Evolutionary conservation across 768 basidiomycete species (phyloP).

Genomic region (Russula compacta): DNA sequence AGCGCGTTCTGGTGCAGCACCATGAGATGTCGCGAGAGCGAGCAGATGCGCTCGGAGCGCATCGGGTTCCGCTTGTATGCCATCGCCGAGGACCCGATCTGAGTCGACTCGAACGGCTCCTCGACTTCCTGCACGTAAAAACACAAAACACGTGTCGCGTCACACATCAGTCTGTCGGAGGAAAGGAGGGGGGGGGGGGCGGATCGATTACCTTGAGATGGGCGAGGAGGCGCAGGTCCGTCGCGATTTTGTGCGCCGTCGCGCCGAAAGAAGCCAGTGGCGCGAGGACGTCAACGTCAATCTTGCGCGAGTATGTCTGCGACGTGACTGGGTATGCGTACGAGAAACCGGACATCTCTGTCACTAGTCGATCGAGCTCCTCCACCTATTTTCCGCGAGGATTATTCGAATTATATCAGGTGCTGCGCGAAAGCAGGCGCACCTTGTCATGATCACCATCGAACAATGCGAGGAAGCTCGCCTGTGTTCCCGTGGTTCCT

Average conservation of each 20-base stretch:
- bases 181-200: not conserved
- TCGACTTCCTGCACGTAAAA: slow-evolving; percentile 67
- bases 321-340: slow-evolving; percentile 98
- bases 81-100: slow-evolving; percentile 97
- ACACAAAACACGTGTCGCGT: not conserved
- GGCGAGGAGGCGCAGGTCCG: slow-evolving; percentile 88
- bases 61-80: slow-evolving; percentile 99
- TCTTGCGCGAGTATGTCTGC: slow-evolving; percentile 97
- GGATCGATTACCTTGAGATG: slow-evolving; percentile 66
- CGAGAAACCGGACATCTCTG: slow-evolving; percentile 82
- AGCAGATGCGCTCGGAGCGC: slow-evolving; percentile 97
- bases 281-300: slow-evolving; percentile 87
- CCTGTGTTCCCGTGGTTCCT: slow-evolving; percentile 98
- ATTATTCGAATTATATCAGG: not conserved
- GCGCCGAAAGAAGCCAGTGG: slow-evolving; percentile 86
- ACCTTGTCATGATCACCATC: slow-evolving; percentile 93
- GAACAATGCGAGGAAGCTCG: slow-evolving; percentile 88
- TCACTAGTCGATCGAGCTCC: slow-evolving; percentile 79
- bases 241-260: slow-evolving; percentile 96
- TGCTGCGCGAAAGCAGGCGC: not conserved
- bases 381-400: slow-evolving; percentile 54
- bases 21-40: slow-evolving; percentile 93
- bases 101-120: slow-evolving; percentile 97
- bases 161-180: not conserved
- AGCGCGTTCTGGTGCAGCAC: slow-evolving; percentile 91